These are phyloP conservation scores for Colletotrichum sp. DNA, from an alignment of 2,329 filamentous ascomycete genomes.

Conservation along the genomic window DNA sequence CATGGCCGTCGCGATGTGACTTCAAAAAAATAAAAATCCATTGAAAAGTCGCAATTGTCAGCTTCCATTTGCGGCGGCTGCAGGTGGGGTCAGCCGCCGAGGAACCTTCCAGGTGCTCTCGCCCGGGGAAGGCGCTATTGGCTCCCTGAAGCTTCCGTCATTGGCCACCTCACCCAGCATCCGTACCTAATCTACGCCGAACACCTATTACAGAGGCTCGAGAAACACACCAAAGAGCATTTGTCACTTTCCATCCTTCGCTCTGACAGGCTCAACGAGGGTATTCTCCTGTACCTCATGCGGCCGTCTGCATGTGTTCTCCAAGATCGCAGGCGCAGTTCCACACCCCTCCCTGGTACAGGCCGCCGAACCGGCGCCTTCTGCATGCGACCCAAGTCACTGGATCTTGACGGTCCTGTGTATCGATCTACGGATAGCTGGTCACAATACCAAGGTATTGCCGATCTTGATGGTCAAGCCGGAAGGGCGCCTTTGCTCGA, in stretches of 20 bases:
- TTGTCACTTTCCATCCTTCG: not conserved
- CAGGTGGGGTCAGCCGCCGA: not conserved
- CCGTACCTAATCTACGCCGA: not conserved
- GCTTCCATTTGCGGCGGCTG: not conserved
- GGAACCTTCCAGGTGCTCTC: conserved; percentile 15
- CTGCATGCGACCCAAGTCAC: conserved; percentile 14
- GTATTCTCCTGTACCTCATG: not conserved
- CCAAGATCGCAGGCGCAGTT: not conserved
- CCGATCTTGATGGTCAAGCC: not conserved
- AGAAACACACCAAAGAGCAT: not conserved
- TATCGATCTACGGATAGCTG: not conserved
- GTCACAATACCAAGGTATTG: not conserved
- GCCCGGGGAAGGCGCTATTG: not conserved
- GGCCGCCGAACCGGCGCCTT: not conserved
- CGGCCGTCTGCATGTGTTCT: conserved; percentile 7
- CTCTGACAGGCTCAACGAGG: not conserved
- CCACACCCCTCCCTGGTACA: not conserved
- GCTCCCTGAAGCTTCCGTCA: not conserved
- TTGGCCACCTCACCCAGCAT: not conserved
- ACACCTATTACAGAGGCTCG: not conserved
- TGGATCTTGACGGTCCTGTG: not conserved
- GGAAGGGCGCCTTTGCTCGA: not conserved
- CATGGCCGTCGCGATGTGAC: not conserved
- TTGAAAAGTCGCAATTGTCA: not conserved
- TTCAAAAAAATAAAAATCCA: not conserved